These are phyloP conservation scores for Xylaria sp. DNA, from an alignment of 2,329 filamentous ascomycete species.

Conservation along the genomic window DNA sequence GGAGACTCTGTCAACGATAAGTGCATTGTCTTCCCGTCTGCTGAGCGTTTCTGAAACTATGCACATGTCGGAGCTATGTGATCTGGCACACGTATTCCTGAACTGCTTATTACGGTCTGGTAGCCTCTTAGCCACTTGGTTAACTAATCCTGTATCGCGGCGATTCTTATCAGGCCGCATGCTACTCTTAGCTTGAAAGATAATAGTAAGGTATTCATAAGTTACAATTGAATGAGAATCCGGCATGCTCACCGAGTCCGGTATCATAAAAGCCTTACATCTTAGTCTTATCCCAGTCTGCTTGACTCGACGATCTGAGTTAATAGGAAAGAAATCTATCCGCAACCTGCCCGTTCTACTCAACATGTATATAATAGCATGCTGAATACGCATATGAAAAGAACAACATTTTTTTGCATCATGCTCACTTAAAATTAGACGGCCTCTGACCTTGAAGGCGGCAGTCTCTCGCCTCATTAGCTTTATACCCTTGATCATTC, in stretches of 20 bases:
- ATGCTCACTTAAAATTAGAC: neutral
- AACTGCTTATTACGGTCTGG: neutral
- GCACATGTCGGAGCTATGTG: neutral
- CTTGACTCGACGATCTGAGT: neutral
- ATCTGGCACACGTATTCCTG: neutral
- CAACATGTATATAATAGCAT: too few relatives aligned
- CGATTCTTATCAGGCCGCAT: neutral
- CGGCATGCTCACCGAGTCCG: neutral
- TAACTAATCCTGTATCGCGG: neutral
- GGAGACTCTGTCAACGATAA: neutral
- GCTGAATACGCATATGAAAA: too few relatives aligned
- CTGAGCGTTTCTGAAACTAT: neutral
- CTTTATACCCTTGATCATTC: neutral
- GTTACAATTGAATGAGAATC: slow-evolving; percentile 10
- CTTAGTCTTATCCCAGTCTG: neutral
- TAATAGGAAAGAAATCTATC: too few relatives aligned
- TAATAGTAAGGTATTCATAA: neutral
- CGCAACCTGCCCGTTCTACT: too few relatives aligned
- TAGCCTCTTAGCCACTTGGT: slow-evolving; percentile 3
- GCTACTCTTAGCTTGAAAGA: neutral
- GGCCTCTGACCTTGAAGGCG: neutral
- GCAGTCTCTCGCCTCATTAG: neutral
- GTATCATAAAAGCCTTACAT: neutral
- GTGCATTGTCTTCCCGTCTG: neutral
- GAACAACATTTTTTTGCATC: neutral